Conservation (phyloP, 805 yeast genomes). For the Candida railenensis region DNA sequence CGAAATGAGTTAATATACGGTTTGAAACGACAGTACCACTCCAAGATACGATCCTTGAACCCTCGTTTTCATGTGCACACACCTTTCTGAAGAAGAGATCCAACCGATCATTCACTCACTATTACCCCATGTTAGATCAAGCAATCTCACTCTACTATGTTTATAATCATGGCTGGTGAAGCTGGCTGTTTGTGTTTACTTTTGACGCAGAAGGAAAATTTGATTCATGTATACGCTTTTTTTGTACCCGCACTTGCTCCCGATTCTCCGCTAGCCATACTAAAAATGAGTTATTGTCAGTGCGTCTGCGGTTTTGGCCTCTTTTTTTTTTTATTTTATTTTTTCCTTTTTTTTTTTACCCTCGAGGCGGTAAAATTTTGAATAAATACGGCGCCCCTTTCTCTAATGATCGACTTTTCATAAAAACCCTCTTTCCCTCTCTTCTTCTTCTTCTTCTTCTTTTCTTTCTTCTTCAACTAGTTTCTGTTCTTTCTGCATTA, state of each 20-base stretch:
- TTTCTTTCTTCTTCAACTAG: conserved; percentile 2
- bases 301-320: too few species aligned
- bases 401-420: neutral
- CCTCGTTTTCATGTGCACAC: too few species aligned
- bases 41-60: too few species aligned
- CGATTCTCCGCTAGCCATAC: neutral
- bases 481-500: conserved; percentile 12
- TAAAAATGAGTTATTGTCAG: neutral
- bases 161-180: neutral
- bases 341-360: conserved; percentile 1
- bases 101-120: too few species aligned
- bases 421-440: conserved; percentile 1
- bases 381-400: conserved; percentile 7
- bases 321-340: neutral
- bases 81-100: too few species aligned
- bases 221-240: too few species aligned
- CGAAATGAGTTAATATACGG: neutral
- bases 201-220: neutral
- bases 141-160: neutral
- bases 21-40: too few species aligned
- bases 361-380: conserved; percentile 5
- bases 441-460: conserved; percentile 8
- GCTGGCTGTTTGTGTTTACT: conserved; percentile 1
- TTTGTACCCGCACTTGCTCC: neutral
- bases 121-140: neutral